Evolutionary conservation across 2,329 filamentous ascomycete genomes (phyloP), one percentile per base, ranked within the genome.

Genomic region (Teratosphaeria pseudoeucalypti): DNA sequence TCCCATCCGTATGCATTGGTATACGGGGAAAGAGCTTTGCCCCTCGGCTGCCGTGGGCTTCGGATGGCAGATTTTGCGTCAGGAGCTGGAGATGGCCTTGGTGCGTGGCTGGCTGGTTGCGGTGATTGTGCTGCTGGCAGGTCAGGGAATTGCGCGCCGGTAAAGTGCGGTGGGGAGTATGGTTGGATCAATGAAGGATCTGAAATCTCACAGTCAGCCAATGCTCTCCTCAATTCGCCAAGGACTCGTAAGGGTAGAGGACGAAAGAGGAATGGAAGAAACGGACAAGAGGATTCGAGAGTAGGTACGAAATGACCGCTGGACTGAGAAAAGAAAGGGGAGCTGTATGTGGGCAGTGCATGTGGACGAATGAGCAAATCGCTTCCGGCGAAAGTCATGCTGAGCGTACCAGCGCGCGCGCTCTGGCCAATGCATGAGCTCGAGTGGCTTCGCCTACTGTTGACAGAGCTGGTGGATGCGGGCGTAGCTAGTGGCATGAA

Each of bases 21-120:
- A 68, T 85, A 87, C 2, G 88, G 88, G n/a, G 87, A 89, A 14
- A 82, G 79, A 69, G 81, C 62, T 59, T 70, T 69, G 52, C 59
- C 64, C 39, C 70, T 73, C n/a, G 72, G 63, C 19, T 63, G 68
- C 23, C 72, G 71, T 29, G 76, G 76, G 66, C 76, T 78, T 53
- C 74, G 72, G 23, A 72, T 69, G 16, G 78, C 79, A 64, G 77
- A 75, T 16, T 82, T 80, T 12, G 83, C 79, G n/a, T 83, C 82
- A 3, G 53, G 27, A n/a, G 53, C 23, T 32, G 87, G 86, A 1
- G 87, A 89, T 52, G 82, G 77, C 52, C 83, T 81, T 59, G 76
- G 75, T 67, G 57, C 74, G 70, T 75, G 75, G 39, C 56, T 58
- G 27, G 62, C 75, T 73, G 32, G 74, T 16, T 63, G 64, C 43